These are phyloP conservation scores for Millerozyma acaciae DNA, from an alignment of 805 yeast species.

Conservation along the genomic window DNA sequence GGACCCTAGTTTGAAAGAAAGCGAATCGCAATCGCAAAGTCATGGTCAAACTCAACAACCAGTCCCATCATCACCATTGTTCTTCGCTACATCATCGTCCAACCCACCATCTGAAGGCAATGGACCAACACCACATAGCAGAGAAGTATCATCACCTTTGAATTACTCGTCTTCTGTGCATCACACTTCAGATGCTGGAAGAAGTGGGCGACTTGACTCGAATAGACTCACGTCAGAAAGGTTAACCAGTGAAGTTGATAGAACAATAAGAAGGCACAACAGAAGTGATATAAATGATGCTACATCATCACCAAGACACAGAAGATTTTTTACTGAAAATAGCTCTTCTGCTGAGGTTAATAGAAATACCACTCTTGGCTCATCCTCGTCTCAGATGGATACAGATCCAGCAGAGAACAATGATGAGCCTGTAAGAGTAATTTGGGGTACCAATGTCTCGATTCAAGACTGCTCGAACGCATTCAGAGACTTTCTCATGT, in stretches of 20 bases:
- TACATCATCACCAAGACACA: conserved; percentile 62
- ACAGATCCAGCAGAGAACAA: conserved; percentile 21
- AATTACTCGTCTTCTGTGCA: conserved; percentile 44
- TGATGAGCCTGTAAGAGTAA: conserved; percentile 81
- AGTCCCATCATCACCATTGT: conserved; percentile 57
- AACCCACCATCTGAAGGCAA: conserved; percentile 33
- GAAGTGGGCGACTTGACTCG: conserved; percentile 24
- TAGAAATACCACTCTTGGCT: conserved; percentile 6
- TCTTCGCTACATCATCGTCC: conserved; percentile 47
- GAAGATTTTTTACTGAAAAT: conserved; percentile 55
- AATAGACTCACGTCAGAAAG: conserved; percentile 43
- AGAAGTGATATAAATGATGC: conserved; percentile 79
- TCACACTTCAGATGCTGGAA: conserved; percentile 35
- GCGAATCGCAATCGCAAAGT: conserved; percentile 35
- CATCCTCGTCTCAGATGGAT: conserved; percentile 26
- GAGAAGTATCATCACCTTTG: conserved; percentile 47
- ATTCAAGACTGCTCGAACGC: conserved; percentile 80
- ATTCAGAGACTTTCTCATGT: conserved; percentile 79
- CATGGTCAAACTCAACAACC: conserved; percentile 29
- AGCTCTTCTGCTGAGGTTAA: conserved; percentile 7
- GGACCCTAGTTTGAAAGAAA: conserved; percentile 22
- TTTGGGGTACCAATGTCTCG: conserved; percentile 98
- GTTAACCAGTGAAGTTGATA: conserved; percentile 39
- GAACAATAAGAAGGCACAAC: conserved; percentile 46
- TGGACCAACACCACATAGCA: conserved; percentile 12